A percentile compares a stretch with the other conserved stretches of the same genome.
Conservation (phyloP, 2,329 filamentous ascomycete genomes). For the Neonectria ditissima region DNA sequence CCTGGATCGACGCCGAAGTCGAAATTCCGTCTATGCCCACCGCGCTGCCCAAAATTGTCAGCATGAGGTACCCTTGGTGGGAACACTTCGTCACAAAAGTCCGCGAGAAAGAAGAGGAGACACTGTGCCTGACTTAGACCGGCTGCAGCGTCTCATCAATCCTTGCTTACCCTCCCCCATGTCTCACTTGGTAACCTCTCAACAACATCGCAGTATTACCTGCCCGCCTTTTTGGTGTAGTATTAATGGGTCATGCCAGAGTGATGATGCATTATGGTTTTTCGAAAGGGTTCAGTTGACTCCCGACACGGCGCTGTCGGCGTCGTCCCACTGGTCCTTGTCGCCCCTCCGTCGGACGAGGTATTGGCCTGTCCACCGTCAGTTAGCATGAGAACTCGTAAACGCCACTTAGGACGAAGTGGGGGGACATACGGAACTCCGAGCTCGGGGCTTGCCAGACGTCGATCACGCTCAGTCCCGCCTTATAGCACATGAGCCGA, state of each 20-base stretch:
- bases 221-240: slow-evolving; percentile 44
- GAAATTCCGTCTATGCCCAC: slow-evolving; percentile 27
- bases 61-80: slow-evolving; percentile 53
- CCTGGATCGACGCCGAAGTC: slow-evolving; percentile 50
- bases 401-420: slow-evolving; percentile 2
- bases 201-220: slow-evolving; percentile 40
- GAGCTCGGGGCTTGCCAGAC: slow-evolving; percentile 53
- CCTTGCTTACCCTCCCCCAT: slow-evolving; percentile 16
- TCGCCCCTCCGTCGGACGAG: slow-evolving; percentile 49
- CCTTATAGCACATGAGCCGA: slow-evolving; percentile 54
- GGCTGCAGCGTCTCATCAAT: slow-evolving; percentile 31
- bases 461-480: slow-evolving; percentile 51
- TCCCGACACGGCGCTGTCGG: slow-evolving; percentile 54
- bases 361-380: slow-evolving; percentile 50
- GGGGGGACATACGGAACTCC: slow-evolving; percentile 52
- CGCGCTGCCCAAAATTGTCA: slow-evolving; percentile 40
- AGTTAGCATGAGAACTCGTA: slow-evolving; percentile 36
- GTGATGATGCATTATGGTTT: slow-evolving; percentile 21
- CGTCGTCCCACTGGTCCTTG: slow-evolving; percentile 49
- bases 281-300: slow-evolving; percentile 34
- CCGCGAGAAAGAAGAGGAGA: slow-evolving; percentile 48
- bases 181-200: slow-evolving; percentile 28
- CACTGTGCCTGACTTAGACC: slow-evolving; percentile 54
- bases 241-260: slow-evolving; percentile 30
- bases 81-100: slow-evolving; percentile 53